A percentile compares a stretch with the other conserved stretches of the same genome.
Evolutionary conservation across 306 rosid genomes (phyloP).

Genomic region (Trifolium subterraneum): DNA sequence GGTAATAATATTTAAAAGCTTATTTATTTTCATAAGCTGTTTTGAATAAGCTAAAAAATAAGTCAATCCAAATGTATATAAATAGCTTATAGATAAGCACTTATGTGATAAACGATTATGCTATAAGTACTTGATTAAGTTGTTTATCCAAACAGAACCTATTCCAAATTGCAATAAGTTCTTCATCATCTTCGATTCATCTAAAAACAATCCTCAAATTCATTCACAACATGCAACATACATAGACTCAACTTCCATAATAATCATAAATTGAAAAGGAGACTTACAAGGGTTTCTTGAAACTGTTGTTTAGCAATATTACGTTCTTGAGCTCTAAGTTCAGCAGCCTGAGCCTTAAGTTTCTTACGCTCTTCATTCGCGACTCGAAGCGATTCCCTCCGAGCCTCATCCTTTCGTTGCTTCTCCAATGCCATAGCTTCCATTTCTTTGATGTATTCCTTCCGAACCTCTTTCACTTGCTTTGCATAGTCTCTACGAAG

Average conservation of each 20-base stretch:
- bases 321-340: slow-evolving; percentile 73
- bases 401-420: slow-evolving; percentile 72
- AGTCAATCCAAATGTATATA: background rate
- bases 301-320: slow-evolving; percentile 66
- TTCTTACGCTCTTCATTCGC: slow-evolving; percentile 76
- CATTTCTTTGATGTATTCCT: slow-evolving; percentile 68
- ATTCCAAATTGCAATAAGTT: background rate
- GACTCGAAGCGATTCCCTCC: slow-evolving; percentile 63
- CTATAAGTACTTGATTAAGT: background rate
- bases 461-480: slow-evolving; percentile 74
- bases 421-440: slow-evolving; percentile 70
- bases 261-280: background rate
- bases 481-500: slow-evolving; percentile 80
- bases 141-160: background rate
- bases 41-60: too few species aligned
- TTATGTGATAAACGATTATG: background rate
- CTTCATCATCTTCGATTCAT: background rate
- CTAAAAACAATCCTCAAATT: background rate
- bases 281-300: slow-evolving; percentile 67
- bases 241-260: background rate
- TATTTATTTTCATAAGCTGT: too few species aligned
- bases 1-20: too few species aligned
- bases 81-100: background rate
- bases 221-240: background rate
- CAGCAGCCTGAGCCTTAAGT: slow-evolving; percentile 72